These are phyloP conservation scores for Penicillium sp. DNA, from an alignment of 2,329 filamentous ascomycete genomes.

Conservation along the genomic window DNA sequence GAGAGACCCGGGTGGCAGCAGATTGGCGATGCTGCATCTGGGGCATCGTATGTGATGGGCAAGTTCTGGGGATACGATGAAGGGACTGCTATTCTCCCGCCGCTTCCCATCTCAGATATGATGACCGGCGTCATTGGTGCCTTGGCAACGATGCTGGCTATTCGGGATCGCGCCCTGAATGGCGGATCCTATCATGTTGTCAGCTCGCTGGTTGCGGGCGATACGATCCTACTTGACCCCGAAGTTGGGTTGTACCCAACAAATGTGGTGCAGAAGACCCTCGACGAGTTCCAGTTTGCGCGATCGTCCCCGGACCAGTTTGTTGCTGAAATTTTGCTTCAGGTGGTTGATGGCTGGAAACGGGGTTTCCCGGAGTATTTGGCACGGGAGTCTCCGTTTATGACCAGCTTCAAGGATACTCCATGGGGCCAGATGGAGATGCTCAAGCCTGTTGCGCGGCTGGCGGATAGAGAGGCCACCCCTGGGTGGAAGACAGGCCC, in stretches of 20 bases:
- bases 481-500: too few species aligned
- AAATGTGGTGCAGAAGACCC: conserved; percentile 2
- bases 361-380: too few species aligned
- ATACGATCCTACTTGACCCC: conserved; percentile 4
- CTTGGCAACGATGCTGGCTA: conserved; percentile 17
- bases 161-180: conserved; percentile 20
- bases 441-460: too few species aligned
- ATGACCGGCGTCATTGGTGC: conserved; percentile 24
- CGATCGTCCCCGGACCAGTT: background rate
- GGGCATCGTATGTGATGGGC: conserved; percentile 43
- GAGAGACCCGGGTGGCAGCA: conserved; percentile 55
- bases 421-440: too few species aligned
- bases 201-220: conserved; percentile 14
- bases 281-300: background rate
- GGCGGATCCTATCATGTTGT: conserved; percentile 28
- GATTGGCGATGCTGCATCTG: conserved; percentile 50
- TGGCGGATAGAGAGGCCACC: too few species aligned
- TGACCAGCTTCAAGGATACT: too few species aligned
- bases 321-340: background rate
- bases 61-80: conserved; percentile 31
- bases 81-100: conserved; percentile 21
- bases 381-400: too few species aligned
- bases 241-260: conserved; percentile 14
- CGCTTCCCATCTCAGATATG: conserved; percentile 29
- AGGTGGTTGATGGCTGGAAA: too few species aligned